A percentile compares a stretch with the other conserved stretches of the same genome.
Conservation (phyloP, 169 alveolate genomes). For the Fabrea salina region DNA sequence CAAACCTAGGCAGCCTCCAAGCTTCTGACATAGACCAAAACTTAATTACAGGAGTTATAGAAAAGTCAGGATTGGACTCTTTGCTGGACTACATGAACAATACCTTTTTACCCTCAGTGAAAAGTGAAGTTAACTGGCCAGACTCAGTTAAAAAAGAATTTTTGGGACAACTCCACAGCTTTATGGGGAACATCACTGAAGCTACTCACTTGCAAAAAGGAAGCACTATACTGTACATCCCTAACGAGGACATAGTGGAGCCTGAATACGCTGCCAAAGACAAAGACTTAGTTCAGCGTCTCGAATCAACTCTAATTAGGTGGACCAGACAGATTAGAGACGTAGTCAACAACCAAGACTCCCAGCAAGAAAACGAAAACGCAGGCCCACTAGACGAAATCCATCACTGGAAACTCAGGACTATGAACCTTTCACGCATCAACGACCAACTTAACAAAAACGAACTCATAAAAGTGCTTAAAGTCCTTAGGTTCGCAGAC, state of each 20-base stretch:
- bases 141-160: conserved; percentile 91
- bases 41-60: conserved; percentile 46
- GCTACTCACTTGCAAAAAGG: conserved; percentile 85
- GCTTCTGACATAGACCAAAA: conserved; percentile 44
- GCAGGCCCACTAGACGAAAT: conserved; percentile 92
- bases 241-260: conserved; percentile 88
- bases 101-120: conserved; percentile 50
- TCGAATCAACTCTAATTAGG: conserved; percentile 87
- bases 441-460: conserved; percentile 75
- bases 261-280: conserved; percentile 87
- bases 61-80: conserved; percentile 56
- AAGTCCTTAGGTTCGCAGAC: conserved; percentile 82
- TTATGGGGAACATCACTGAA: conserved; percentile 87
- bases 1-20: conserved; percentile 40
- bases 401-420: conserved; percentile 86
- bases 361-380: conserved; percentile 81
- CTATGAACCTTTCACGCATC: conserved; percentile 79
- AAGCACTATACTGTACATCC: conserved; percentile 88
- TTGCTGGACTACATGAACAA: conserved; percentile 65
- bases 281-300: conserved; percentile 89
- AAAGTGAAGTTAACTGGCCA: conserved; percentile 84
- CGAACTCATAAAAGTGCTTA: conserved; percentile 48
- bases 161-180: conserved; percentile 87
- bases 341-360: conserved; percentile 85
- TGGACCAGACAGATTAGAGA: conserved; percentile 95